A percentile compares a stretch with the other conserved stretches of the same genome.
Evolutionary conservation across 2,329 filamentous ascomycete species (phyloP).

Genomic region (Neonectria coccinea): DNA sequence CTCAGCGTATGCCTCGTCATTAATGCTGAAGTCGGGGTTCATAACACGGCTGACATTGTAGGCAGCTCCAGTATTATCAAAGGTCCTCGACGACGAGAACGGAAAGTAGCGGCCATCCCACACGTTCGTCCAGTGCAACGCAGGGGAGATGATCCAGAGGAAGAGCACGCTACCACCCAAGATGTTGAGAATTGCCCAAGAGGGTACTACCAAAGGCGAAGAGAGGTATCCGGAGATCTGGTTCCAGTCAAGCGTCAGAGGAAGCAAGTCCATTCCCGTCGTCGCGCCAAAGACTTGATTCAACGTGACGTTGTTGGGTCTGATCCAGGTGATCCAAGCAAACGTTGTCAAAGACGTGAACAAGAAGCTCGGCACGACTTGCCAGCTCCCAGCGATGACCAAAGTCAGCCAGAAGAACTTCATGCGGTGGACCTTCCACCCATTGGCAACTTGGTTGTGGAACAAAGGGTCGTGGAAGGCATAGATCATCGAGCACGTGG

Average conservation of each 20-base stretch:
- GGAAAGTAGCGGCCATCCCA: conserved; percentile 38
- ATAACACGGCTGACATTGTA: conserved; percentile 71
- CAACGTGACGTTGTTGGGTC: conserved; percentile 62
- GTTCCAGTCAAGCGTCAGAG: conserved; percentile 62
- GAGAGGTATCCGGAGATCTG: conserved; percentile 64
- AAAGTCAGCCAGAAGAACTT: conserved; percentile 57
- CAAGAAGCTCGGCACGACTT: conserved; percentile 55
- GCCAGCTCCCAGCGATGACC: conserved; percentile 52
- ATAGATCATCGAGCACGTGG: conserved; percentile 25
- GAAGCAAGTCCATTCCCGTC: conserved; percentile 64
- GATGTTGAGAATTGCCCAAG: conserved; percentile 71
- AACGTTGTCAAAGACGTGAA: conserved; percentile 36
- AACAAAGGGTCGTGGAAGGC: conserved; percentile 19
- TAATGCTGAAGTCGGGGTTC: conserved; percentile 62
- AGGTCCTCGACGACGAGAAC: conserved; percentile 65
- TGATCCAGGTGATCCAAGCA: conserved; percentile 54
- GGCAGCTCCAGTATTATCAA: conserved; percentile 67
- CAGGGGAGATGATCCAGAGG: conserved; percentile 32
- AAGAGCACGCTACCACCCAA: conserved; percentile 64
- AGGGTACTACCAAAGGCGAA: conserved; percentile 70
- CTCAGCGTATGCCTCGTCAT: conserved; percentile 65
- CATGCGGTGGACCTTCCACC: conserved; percentile 26
- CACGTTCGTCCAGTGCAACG: conserved; percentile 24
- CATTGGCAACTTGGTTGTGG: conserved; percentile 13
- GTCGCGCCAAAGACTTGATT: conserved; percentile 67